phyloP scores from a whole-genome alignment of 2,329 filamentous ascomycete genomes.

The Phyllosticta citriasiana region DNA sequence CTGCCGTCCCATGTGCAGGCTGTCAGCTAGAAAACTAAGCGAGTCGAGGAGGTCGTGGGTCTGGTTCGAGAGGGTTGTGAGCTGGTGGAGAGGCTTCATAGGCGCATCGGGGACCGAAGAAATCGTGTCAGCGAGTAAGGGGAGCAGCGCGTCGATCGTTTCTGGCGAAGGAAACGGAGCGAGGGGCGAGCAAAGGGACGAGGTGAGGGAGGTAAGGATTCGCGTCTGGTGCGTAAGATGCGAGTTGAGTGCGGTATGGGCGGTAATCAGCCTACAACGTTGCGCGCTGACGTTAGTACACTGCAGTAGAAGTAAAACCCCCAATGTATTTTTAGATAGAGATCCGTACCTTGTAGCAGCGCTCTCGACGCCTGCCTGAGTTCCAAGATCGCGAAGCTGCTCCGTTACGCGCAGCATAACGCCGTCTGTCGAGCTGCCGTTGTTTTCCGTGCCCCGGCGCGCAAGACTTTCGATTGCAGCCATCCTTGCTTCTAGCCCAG shows the following conservation, averaged over 20 bases:
- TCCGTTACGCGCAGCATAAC: conserved; percentile 61
- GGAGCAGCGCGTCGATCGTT: conserved; percentile 58
- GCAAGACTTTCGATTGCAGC: conserved; percentile 63
- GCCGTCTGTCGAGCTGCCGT: conserved; percentile 53
- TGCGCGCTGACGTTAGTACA: background rate
- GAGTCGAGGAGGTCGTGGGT: conserved; percentile 65
- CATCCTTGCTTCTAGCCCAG: conserved; percentile 57
- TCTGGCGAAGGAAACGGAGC: conserved; percentile 53
- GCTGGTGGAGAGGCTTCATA: conserved; percentile 52
- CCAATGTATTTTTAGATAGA: background rate
- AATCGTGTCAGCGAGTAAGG: conserved; percentile 54
- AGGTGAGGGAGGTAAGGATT: conserved; percentile 62
- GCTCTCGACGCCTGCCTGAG: conserved; percentile 61
- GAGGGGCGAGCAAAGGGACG: conserved; percentile 61
- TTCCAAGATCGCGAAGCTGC: conserved; percentile 60
- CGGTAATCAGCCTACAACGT: conserved; percentile 56
- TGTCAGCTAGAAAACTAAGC: conserved; percentile 79
- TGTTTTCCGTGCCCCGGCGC: conserved; percentile 51
- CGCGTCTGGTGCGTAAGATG: conserved; percentile 68
- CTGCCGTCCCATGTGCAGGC: conserved; percentile 87
- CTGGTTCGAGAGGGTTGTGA: conserved; percentile 56
- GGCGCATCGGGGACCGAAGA: conserved; percentile 59
- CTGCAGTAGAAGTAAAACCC: background rate
- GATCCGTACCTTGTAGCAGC: conserved; percentile 55
- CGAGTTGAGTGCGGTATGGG: conserved; percentile 63